phyloP scores from a whole-genome alignment of 179 eudicot species.

The Sideroxylon spinosum region DNA sequence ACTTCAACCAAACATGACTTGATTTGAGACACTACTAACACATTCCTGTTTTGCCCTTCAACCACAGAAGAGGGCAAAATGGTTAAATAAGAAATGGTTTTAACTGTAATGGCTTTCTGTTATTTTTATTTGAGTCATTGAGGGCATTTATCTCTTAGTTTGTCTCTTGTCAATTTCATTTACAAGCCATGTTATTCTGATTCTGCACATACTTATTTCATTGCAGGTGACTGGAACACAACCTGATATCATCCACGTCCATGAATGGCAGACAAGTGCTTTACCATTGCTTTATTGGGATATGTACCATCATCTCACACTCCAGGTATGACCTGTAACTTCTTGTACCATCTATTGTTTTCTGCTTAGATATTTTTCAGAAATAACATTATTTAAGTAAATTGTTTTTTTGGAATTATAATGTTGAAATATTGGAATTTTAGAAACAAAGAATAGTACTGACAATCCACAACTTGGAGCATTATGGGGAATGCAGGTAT shows the following conservation, averaged over 20 bases:
- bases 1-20: not conserved
- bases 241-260: slow-evolving; percentile 87
- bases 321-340: slow-evolving; percentile 45
- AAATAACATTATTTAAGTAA: not conserved
- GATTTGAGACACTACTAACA: not conserved
- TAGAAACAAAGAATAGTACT: slow-evolving; percentile 80
- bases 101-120: not conserved
- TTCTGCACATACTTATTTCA: slow-evolving; percentile 9
- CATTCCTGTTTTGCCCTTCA: not conserved
- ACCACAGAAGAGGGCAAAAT: not conserved
- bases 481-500: slow-evolving; percentile 88
- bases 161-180: not conserved
- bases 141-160: not conserved
- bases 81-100: not conserved
- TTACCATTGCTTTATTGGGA: slow-evolving; percentile 84
- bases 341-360: not conserved
- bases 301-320: slow-evolving; percentile 70
- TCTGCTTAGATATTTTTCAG: slow-evolving; percentile 8
- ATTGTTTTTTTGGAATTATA: slow-evolving; percentile 6
- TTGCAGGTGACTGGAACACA: slow-evolving; percentile 64
- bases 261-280: slow-evolving; percentile 88
- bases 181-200: not conserved
- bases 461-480: slow-evolving; percentile 95
- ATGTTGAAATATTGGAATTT: slow-evolving; percentile 22
- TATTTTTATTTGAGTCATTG: not conserved